Conservation (phyloP, 2,329 filamentous ascomycete genomes). For the Beauveria bassiana region DNA sequence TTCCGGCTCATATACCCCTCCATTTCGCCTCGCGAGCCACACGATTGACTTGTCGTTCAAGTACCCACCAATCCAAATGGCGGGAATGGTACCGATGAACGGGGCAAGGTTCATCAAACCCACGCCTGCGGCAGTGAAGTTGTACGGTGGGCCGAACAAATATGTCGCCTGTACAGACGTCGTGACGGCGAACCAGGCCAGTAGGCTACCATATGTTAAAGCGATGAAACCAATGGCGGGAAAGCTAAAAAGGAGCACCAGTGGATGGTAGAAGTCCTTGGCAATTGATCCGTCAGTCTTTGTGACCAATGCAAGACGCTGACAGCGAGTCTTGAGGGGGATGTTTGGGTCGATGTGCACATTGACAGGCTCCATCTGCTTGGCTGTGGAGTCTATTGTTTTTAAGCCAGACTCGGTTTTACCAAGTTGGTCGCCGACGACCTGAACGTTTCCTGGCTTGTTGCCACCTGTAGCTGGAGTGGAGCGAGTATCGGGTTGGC, state of each 20-base stretch:
- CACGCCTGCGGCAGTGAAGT: constrained; percentile 18
- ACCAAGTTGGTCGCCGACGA: constrained; percentile 7
- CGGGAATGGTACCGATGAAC: constrained; percentile 30
- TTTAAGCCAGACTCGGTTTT: not conserved
- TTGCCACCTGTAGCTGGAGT: not conserved
- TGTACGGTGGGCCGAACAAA: constrained; percentile 25
- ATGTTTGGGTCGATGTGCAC: constrained; percentile 13
- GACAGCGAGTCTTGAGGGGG: constrained; percentile 14
- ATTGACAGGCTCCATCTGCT: not conserved
- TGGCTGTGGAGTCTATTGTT: not conserved
- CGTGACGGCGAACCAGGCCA: constrained; percentile 27
- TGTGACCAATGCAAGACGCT: constrained; percentile 18
- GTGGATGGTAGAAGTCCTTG: constrained; percentile 12
- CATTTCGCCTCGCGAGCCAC: constrained; percentile 27
- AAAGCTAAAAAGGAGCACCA: constrained; percentile 13
- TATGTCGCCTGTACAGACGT: constrained; percentile 13
- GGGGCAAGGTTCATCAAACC: constrained; percentile 21
- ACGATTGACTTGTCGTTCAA: constrained; percentile 31
- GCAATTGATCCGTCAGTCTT: constrained; percentile 13
- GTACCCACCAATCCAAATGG: constrained; percentile 27
- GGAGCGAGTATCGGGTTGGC: not conserved
- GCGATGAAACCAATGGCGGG: constrained; percentile 30
- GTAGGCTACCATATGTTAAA: constrained; percentile 31
- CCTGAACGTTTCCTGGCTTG: not conserved
- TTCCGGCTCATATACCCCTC: constrained; percentile 35